Conservation (phyloP, 1,284 basidiomycete genomes). For the Cutaneotrichosporon mucoides region DNA sequence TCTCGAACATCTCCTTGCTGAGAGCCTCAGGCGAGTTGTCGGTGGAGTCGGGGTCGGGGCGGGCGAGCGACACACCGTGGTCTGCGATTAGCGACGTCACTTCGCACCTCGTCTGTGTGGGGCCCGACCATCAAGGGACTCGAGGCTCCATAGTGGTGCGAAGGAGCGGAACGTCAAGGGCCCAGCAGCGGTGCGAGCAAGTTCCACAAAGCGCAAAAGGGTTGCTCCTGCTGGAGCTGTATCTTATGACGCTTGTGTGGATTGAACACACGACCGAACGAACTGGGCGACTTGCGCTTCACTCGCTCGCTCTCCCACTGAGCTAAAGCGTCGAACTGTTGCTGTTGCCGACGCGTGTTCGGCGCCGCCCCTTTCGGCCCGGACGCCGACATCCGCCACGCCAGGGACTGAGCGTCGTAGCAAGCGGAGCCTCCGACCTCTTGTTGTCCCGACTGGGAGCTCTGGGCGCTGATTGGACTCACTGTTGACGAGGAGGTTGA, state of each 20-base stretch:
- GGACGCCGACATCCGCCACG: too few species aligned
- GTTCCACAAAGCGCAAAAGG: too few species aligned
- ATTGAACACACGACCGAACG: constrained; percentile 2
- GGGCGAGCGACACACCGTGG: constrained; percentile 7
- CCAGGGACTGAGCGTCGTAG: too few species aligned
- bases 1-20: constrained; percentile 43
- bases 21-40: constrained; percentile 45
- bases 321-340: not conserved
- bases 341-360: too few species aligned
- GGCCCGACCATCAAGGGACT: not conserved
- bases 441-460: too few species aligned
- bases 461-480: not conserved
- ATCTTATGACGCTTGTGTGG: constrained; percentile 1
- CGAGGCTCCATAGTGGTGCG: too few species aligned
- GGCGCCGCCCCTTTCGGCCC: too few species aligned
- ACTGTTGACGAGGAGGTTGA: constrained; percentile 14
- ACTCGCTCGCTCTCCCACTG: not conserved
- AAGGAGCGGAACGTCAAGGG: too few species aligned
- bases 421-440: too few species aligned
- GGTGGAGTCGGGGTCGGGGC: constrained; percentile 7
- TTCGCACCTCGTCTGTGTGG: too few species aligned
- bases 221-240: too few species aligned
- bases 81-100: not conserved
- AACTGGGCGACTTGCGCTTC: not conserved
- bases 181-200: too few species aligned